Percentiles rank a stretch among this genome's conserved stretches.
Evolutionary conservation across 1,284 basidiomycete genomes (phyloP).

Genomic region (Ganoderma boninense): DNA sequence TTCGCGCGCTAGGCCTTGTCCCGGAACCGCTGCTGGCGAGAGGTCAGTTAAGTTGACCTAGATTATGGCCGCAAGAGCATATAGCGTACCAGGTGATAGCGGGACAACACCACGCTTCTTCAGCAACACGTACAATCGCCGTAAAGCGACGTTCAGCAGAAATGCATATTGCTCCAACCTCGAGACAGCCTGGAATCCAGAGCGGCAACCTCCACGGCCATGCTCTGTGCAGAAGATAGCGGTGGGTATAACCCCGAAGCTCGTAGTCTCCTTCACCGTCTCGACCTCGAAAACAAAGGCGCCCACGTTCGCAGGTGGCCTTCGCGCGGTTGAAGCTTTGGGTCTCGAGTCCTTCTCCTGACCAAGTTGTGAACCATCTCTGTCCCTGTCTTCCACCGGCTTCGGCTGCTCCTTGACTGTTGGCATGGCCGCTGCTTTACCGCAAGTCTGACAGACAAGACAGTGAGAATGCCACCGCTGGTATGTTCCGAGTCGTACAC

Average conservation of each 20-base stretch:
- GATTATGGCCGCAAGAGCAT: background rate
- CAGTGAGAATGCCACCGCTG: conserved; percentile 97
- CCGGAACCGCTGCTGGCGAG: conserved; percentile 45
- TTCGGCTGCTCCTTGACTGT: conserved; percentile 56
- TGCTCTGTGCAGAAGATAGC: conserved; percentile 84
- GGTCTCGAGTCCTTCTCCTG: conserved; percentile 51
- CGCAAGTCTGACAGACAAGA: conserved; percentile 84
- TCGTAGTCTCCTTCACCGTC: conserved; percentile 67
- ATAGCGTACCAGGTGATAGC: conserved; percentile 70
- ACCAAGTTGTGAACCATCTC: conserved; percentile 14
- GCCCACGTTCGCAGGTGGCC: conserved; percentile 81
- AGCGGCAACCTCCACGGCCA: conserved; percentile 67
- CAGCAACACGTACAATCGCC: conserved; percentile 90
- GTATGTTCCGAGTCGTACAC: conserved; percentile 91
- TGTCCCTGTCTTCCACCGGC: conserved; percentile 32
- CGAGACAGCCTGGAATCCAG: conserved; percentile 92
- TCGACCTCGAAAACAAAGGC: conserved; percentile 80
- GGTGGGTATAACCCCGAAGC: conserved; percentile 75
- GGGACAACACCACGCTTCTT: conserved; percentile 93
- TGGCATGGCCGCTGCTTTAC: conserved; percentile 76
- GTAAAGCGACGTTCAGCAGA: conserved; percentile 93
- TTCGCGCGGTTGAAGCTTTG: conserved; percentile 69
- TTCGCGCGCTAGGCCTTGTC: conserved; percentile 43
- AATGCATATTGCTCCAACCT: conserved; percentile 98
- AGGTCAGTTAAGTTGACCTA: conserved; percentile 20